Base-by-base conservation (phyloP, 106 monocot species). In the Triglochin maritima region DNA sequence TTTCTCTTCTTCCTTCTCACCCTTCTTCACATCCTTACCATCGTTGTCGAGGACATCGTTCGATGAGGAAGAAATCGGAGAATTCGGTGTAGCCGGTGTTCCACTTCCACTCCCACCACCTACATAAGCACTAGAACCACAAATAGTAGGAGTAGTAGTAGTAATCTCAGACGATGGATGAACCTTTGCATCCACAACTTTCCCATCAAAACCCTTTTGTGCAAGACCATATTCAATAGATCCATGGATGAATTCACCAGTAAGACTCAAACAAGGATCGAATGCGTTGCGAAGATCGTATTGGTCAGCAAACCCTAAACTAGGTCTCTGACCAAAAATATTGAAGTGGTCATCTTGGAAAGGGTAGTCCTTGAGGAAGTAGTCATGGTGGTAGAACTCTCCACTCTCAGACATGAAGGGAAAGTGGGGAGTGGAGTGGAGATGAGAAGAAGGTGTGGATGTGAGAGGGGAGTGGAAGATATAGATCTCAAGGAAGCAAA, bases 31-130 rank as follows among this genome's bases (percentile, higher is more conserved):
- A 29, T 29, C 29, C 72, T 84, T 84, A 6, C 64, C 72, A 44
- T 84, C 86, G 4, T 79, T 80, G 9, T 59, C 76, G 5, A 80
- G 80, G 2, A 80, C 86, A 60, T 93, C 92, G 8, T 77, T 81
- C 2, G 93, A 93, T 7, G 88, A 93, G 7, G 80, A 86, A 11
- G 86, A 93, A 6, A 78, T 63, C 6, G 88, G 89, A 5, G 93
- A 88, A 54, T 83, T 89, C 2, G 93, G 78, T 17, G 88, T 83
- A 14, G 66, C 44, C 10, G 73, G 73, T 45, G 65, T 74, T 3
- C 62, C 62, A n/a, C 75, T 69, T 0, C 73, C 82, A 6, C 66
- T 56, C 9, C 51, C 59, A 13, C 64, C 12, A 62, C 29, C 45
- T 51, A 17, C 16, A 57, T 44, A 45, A 52, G 29, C 5, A 50